Base-by-base conservation (phyloP, 305 asterid species). In the Fraxinus albicans region DNA sequence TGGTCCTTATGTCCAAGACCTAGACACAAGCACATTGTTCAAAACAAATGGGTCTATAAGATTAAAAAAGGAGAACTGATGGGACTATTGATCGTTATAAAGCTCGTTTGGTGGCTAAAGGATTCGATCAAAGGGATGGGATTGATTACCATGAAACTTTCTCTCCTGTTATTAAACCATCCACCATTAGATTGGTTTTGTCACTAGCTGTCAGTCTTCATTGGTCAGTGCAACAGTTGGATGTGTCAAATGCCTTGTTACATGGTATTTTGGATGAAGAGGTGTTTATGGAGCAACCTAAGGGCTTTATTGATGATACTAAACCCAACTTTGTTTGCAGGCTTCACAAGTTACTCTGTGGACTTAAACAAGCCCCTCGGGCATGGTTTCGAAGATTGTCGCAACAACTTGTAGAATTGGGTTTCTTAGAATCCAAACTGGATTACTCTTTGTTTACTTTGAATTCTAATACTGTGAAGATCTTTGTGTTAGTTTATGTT, bases 1-100 rank as follows among this genome's bases (percentile, higher is more conserved):
- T 73, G 77, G 47, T 31, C 47, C 42, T 19, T 73, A 73, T 73
- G 77, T 73, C 44, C 77, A 31, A 31, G 77, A 34, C 77, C 44
- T 4, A 27, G 8, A 4, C 17, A 73, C 31, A 29, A 73, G 25
- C 50, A 31, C 17, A 31, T 73, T 10, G 47, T 73, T 29, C 3
- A 1, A 73, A 73, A 73, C 34, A 35, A 35, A 35, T 35, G 6
- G 38, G 38, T 35, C 38, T 35, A 34, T 34, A 34, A 34, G 36
- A 34, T 73, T 40, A 73, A 73, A 73, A 73, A 73, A 73, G 77
- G 47, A 29, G 47, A 15, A 3, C 17, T 3, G 10, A 35, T 33
- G 77, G 77, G 5, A 73, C 44, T 8, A 73, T 73, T 34, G 47
- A 73, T 4, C 23, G 7, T 10, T 73, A 27, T 15, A 31, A 73